Conservation (phyloP, 2,329 filamentous ascomycete species). For the Lachnellula arida region DNA sequence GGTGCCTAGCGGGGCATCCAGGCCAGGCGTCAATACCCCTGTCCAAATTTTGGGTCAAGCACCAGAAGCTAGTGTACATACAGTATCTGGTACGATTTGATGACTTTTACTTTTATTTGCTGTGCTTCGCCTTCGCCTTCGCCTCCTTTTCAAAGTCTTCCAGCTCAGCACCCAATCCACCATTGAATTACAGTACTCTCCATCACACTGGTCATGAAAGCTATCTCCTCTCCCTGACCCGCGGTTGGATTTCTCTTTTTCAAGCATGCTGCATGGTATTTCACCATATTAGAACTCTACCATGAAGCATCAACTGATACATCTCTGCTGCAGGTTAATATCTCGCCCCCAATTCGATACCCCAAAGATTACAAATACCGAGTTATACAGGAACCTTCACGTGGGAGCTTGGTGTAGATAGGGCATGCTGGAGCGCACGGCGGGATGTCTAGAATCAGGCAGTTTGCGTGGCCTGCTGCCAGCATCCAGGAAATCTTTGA, state of each 20-base stretch:
- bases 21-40: neutral
- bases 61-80: neutral
- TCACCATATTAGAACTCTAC: neutral
- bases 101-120: neutral
- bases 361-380: neutral
- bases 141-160: neutral
- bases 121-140: neutral
- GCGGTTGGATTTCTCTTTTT: neutral
- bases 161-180: neutral
- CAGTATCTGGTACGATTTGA: neutral
- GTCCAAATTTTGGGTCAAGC: neutral
- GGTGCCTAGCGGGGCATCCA: neutral
- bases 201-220: neutral
- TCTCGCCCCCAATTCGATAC: neutral
- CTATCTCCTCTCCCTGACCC: neutral
- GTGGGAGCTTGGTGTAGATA: constrained; percentile 15
- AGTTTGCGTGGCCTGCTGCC: constrained; percentile 48
- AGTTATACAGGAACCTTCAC: neutral
- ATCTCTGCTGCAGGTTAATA: neutral
- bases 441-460: constrained; percentile 51
- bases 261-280: constrained; percentile 23
- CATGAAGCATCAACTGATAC: neutral
- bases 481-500: constrained; percentile 29
- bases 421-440: constrained; percentile 56
- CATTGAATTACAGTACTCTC: neutral